These are phyloP conservation scores for Leccinum fuscescens DNA, from an alignment of 1,284 basidiomycete species.

Conservation along the genomic window DNA sequence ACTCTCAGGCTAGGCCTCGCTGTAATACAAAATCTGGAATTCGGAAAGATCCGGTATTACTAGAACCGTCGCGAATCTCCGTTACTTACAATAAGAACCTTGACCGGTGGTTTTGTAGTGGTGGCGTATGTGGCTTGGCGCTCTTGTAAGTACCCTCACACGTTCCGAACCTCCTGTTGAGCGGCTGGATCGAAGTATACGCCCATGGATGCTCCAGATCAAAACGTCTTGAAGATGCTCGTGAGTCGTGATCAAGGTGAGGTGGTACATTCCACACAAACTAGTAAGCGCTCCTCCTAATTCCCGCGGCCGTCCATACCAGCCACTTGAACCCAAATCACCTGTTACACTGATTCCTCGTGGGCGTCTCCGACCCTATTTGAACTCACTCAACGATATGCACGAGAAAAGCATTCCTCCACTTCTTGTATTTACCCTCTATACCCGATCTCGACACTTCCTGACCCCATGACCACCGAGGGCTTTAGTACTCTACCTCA, in stretches of 20 bases:
- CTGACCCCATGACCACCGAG: not conserved
- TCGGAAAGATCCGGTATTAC: not conserved
- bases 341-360: not conserved
- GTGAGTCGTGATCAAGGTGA: not conserved
- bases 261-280: not conserved
- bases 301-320: not conserved
- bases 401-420: not conserved
- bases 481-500: not conserved
- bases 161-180: no score
- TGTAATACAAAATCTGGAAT: no score
- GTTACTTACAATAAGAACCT: no score
- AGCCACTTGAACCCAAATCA: not conserved
- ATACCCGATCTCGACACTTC: not conserved
- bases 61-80: no score
- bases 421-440: not conserved
- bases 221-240: not conserved
- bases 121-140: no score
- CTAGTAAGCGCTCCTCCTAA: not conserved
- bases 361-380: conserved; percentile 1
- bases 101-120: no score
- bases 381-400: conserved; percentile 3
- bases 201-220: no score
- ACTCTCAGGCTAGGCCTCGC: no score
- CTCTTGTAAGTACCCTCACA: no score
- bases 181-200: no score